phyloP scores from a whole-genome alignment of 495 filamentous ascomycete genomes.

The Durotheca rogersii region DNA sequence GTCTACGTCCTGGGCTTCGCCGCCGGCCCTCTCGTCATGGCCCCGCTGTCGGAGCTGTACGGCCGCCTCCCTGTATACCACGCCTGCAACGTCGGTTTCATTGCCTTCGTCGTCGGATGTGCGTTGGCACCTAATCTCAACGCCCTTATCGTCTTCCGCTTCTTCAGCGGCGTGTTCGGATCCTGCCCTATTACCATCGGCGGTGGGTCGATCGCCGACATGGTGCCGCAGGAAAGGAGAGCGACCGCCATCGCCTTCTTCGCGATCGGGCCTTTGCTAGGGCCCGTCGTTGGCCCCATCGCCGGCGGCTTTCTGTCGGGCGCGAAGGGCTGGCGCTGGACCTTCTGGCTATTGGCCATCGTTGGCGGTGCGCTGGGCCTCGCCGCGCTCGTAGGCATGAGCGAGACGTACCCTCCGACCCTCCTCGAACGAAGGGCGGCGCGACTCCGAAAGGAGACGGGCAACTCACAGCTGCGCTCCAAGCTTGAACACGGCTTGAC shows the following conservation, averaged over 20 bases:
- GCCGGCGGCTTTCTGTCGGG: slow-evolving; percentile 66
- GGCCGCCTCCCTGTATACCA: neutral
- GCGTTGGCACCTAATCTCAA: slow-evolving; percentile 37
- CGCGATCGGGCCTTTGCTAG: slow-evolving; percentile 57
- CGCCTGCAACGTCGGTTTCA: slow-evolving; percentile 35
- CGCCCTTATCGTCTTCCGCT: slow-evolving; percentile 53
- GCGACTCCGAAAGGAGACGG: slow-evolving; percentile 61
- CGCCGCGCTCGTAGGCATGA: slow-evolving; percentile 64
- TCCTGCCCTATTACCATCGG: slow-evolving; percentile 49
- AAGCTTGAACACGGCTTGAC: too few relatives aligned
- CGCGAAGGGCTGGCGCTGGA: slow-evolving; percentile 70
- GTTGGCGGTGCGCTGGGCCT: slow-evolving; percentile 62
- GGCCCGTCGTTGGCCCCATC: slow-evolving; percentile 65
- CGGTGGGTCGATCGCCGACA: slow-evolving; percentile 39
- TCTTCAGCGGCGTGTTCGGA: slow-evolving; percentile 56
- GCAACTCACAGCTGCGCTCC: slow-evolving; percentile 59
- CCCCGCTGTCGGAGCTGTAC: neutral
- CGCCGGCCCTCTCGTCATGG: slow-evolving; percentile 38
- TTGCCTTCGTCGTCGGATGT: slow-evolving; percentile 47
- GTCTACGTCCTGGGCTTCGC: slow-evolving; percentile 61
- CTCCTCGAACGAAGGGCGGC: slow-evolving; percentile 59
- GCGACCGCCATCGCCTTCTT: slow-evolving; percentile 57
- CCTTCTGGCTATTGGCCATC: slow-evolving; percentile 65
- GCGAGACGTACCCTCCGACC: slow-evolving; percentile 68
- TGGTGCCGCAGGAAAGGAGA: slow-evolving; percentile 39